Evolutionary conservation across 371 early-diverging fungal species (phyloP).

Genomic region (Mortierella sp.): DNA sequence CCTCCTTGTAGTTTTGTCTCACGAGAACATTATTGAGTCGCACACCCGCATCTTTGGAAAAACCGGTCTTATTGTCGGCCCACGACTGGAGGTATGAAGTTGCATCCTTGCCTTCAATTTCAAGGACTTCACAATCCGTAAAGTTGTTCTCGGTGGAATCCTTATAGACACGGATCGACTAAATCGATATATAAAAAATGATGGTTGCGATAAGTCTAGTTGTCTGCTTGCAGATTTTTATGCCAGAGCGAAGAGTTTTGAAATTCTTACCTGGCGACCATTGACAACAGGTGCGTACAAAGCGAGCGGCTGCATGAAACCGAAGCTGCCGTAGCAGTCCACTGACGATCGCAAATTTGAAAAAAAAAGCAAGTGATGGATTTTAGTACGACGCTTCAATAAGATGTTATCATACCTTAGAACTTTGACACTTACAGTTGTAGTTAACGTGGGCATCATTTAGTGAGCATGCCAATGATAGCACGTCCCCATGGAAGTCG

Average conservation of each 20-base stretch:
- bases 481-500: constrained; percentile 19
- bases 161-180: constrained; percentile 7
- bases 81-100: constrained; percentile 9
- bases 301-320: constrained; percentile 8
- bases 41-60: constrained; percentile 24
- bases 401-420: too few relatives aligned
- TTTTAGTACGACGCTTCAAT: too few relatives aligned
- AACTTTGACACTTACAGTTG: constrained; percentile 3
- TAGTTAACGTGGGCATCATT: constrained; percentile 34
- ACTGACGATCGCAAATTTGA: constrained; percentile 5
- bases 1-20: neutral
- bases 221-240: too few relatives aligned
- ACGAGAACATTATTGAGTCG: constrained; percentile 25
- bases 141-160: neutral
- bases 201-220: too few relatives aligned
- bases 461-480: neutral
- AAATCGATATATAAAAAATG: too few relatives aligned
- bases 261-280: constrained; percentile 30
- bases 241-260: too few relatives aligned
- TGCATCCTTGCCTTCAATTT: constrained; percentile 21
- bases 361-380: too few relatives aligned
- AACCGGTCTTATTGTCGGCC: constrained; percentile 1
- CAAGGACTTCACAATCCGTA: constrained; percentile 18
- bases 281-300: constrained; percentile 27
- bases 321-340: constrained; percentile 6